Conservation (phyloP, 768 basidiomycete species). For the Suillus variegatus region DNA sequence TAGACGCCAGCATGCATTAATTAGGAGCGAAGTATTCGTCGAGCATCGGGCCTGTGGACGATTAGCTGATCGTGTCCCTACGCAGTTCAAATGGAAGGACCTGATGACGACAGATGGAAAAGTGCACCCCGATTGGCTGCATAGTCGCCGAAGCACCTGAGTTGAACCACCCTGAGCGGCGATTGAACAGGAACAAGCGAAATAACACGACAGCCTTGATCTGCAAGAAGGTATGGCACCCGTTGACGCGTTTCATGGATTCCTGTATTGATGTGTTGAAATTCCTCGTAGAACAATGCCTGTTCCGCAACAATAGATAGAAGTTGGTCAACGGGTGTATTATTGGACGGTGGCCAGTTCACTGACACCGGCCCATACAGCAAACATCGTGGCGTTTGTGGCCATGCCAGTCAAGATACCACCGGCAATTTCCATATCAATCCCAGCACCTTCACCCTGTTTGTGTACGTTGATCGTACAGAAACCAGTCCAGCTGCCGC, state of each 20-base stretch:
- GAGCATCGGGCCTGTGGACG: not conserved
- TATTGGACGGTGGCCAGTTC: not conserved
- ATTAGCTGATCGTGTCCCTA: not conserved
- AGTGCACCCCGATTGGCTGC: not conserved
- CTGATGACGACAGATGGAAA: not conserved
- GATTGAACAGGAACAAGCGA: not conserved
- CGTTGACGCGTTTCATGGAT: not conserved
- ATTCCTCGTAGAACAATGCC: not conserved
- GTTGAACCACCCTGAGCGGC: not conserved
- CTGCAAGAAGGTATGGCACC: not conserved
- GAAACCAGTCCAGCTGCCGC: not conserved
- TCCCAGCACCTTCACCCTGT: not conserved
- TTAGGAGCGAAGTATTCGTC: not conserved
- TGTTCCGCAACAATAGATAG: not conserved
- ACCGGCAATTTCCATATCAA: not conserved
- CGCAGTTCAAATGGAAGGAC: no score
- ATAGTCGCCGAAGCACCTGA: not conserved
- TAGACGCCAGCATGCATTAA: not conserved
- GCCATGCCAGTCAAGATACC: not conserved
- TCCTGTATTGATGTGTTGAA: not conserved
- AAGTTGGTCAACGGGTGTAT: not conserved
- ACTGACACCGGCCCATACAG: not conserved
- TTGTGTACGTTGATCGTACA: not conserved
- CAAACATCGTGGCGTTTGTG: not conserved
- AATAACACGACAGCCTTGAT: not conserved